Percentiles rank a stretch among this genome's conserved stretches.
Conservation (phyloP, 441 rosid genomes). For the Euphorbia celastroides region DNA sequence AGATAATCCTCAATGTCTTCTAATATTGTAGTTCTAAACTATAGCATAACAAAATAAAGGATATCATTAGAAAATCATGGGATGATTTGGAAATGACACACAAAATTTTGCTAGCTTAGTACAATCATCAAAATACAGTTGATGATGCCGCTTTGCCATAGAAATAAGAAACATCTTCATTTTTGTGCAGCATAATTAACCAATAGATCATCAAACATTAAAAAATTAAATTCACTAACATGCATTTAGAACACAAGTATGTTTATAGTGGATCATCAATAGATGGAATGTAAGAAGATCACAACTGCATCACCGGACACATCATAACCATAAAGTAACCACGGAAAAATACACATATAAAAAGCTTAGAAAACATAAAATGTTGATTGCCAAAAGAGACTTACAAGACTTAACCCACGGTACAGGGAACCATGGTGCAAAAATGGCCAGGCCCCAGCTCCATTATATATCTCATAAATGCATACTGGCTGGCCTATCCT, state of each 20-base stretch:
- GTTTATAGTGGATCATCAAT: no score
- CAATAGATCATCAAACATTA: no score
- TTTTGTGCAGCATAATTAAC: no score
- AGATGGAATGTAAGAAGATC: not conserved
- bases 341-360: not conserved
- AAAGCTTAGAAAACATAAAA: conserved; percentile 10
- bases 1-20: not conserved
- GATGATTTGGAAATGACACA: not conserved
- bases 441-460: conserved; percentile 97
- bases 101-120: not conserved
- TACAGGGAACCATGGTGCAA: conserved; percentile 96
- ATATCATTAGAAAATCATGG: not conserved
- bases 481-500: conserved; percentile 93
- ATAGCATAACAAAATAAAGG: not conserved
- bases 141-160: not conserved
- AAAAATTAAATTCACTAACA: no score
- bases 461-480: conserved; percentile 87
- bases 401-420: conserved; percentile 96
- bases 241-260: no score
- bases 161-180: no score
- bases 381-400: conserved; percentile 24
- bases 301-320: not conserved
- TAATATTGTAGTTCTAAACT: not conserved
- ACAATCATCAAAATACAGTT: not conserved
- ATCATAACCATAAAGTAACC: not conserved